Evolutionary conservation across 2,329 filamentous ascomycete species (phyloP), one percentile per base, ranked within the genome.

Genomic region (Conoideocrella luteorostrata): DNA sequence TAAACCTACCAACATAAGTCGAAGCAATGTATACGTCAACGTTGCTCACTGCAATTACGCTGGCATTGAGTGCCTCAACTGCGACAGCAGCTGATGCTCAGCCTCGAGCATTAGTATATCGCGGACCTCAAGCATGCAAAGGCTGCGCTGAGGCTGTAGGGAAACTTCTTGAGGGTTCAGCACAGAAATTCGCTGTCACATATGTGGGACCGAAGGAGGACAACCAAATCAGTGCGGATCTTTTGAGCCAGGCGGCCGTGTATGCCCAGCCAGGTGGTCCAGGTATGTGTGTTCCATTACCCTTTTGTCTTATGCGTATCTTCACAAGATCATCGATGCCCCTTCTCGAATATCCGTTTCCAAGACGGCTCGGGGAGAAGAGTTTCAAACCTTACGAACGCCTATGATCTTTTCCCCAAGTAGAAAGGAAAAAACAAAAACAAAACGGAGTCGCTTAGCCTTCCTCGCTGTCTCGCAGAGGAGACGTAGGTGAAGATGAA

Each of bases 201-300:
- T 57, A 46, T 18, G 51, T 44, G 13, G 52, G 49, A 13, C 50
- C 54, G 1, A 34, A 45, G 2, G 48, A 57, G 28, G 45, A 48
- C 4, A 34, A 47, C 3, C 41, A 53, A 6, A 39, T 52, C 5
- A 41, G 24, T 9, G 22, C 48, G 3, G 48, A 49, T 1, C 39
- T 15, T 13, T 41, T 57, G 24, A 43, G 44, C 18, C 33, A 46
- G 3, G 48, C 45, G 3, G 20, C 48, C 13, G 21, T 52, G 2
- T 50, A 51, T 46, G 53, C 53, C 4, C 48, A 49, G 35, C 44
- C 49, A 1, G 54, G 54, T 21, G 54, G 54, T 7, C 44, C 43
- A 33, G 50, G 50, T 51, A 44, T 4, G 45, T 30, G 4, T 11
- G 13, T 15, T 22, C n/a, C 20, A 26, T 39, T 13, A 17, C 28